Percentiles rank a stretch among this genome's conserved stretches.
These are phyloP conservation scores for Zygotorulaspora chibaensis DNA, from an alignment of 805 yeast genomes.

Conservation along the genomic window DNA sequence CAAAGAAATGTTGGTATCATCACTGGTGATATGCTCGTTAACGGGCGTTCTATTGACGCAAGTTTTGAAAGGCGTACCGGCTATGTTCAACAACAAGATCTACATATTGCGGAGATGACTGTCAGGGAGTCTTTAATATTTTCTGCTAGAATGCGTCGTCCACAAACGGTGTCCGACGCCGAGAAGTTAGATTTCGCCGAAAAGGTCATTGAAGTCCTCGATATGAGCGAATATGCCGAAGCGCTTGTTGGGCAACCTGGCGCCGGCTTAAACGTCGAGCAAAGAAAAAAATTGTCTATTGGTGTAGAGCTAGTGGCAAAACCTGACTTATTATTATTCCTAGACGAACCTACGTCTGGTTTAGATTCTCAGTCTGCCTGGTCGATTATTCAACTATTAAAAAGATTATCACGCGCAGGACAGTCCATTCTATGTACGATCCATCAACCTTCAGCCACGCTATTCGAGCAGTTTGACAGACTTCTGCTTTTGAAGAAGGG, in stretches of 20 bases:
- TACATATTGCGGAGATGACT: slow-evolving; percentile 41
- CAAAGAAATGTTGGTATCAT: slow-evolving; percentile 51
- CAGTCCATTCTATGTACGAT: slow-evolving; percentile 53
- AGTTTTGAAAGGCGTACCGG: slow-evolving; percentile 54
- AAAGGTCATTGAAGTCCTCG: slow-evolving; percentile 45
- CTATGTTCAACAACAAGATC: slow-evolving; percentile 54
- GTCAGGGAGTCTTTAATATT: slow-evolving; percentile 41
- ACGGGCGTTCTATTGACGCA: slow-evolving; percentile 46
- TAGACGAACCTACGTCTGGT: slow-evolving; percentile 54
- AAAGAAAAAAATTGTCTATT: slow-evolving; percentile 41
- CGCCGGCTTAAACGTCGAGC: slow-evolving; percentile 42
- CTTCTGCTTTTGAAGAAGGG: slow-evolving; percentile 46
- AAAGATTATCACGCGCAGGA: slow-evolving; percentile 44
- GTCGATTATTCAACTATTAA: slow-evolving; percentile 45
- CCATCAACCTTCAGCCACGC: slow-evolving; percentile 52
- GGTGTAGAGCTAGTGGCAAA: slow-evolving; percentile 47
- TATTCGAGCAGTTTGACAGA: slow-evolving; percentile 46
- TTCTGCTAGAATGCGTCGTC: slow-evolving; percentile 51
- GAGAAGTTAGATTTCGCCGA: slow-evolving; percentile 46
- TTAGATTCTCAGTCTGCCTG: slow-evolving; percentile 50
- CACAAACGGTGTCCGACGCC: slow-evolving; percentile 40
- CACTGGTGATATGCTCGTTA: slow-evolving; percentile 54
- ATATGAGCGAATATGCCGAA: slow-evolving; percentile 50
- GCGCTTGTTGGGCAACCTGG: slow-evolving; percentile 47
- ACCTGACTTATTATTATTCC: slow-evolving; percentile 43